Evolutionary conservation across 768 basidiomycete genomes (phyloP).

Genomic region (Rhizopogon vesiculosus): DNA sequence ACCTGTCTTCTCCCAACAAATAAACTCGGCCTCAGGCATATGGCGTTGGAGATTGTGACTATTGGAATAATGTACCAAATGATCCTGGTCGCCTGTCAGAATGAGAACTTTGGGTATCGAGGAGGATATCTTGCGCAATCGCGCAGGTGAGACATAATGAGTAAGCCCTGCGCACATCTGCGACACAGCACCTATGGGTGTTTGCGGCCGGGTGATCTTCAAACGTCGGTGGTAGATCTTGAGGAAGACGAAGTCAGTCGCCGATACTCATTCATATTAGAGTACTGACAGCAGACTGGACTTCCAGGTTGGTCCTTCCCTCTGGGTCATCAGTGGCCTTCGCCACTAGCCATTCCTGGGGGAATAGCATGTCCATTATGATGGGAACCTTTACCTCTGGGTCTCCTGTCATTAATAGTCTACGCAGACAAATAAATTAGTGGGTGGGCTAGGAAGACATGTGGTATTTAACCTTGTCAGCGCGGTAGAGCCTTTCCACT

Average conservation of each 20-base stretch:
- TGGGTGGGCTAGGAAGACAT: background rate
- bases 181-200: conserved; percentile 55
- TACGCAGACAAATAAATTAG: conserved; percentile 21
- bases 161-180: conserved; percentile 69
- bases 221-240: conserved; percentile 46
- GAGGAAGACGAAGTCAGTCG: background rate
- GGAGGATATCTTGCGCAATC: conserved; percentile 43
- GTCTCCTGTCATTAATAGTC: conserved; percentile 33
- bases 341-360: conserved; percentile 54
- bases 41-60: conserved; percentile 45
- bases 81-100: conserved; percentile 66
- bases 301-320: conserved; percentile 60
- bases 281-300: conserved; percentile 47
- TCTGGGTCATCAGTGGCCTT: conserved; percentile 46
- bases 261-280: background rate
- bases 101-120: conserved; percentile 62
- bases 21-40: conserved; percentile 56
- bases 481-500: conserved; percentile 37
- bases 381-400: conserved; percentile 43
- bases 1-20: conserved; percentile 58
- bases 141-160: conserved; percentile 49
- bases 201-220: conserved; percentile 52
- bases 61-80: conserved; percentile 48
- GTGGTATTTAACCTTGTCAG: conserved; percentile 28
- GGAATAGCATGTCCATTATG: conserved; percentile 55